phyloP scores from a whole-genome alignment of 1,139 yeast species.

The Hansenula sp. region DNA sequence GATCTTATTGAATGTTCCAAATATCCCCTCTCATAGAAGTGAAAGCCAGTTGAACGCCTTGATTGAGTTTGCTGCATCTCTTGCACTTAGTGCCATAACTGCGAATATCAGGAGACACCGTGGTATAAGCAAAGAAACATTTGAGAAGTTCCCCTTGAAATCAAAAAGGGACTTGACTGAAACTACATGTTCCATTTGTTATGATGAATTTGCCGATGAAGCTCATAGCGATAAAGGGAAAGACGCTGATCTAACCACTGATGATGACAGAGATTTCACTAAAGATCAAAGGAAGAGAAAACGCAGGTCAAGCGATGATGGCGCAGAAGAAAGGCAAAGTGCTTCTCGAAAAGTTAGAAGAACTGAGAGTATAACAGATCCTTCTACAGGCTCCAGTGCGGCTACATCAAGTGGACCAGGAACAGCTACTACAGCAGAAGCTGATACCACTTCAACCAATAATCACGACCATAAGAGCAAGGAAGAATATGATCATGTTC shows the following conservation, averaged over 20 bases:
- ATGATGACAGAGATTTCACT: conserved; percentile 3
- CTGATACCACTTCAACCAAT: background rate
- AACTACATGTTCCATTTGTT: conserved; percentile 64
- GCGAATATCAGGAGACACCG: conserved; percentile 35
- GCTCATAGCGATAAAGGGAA: conserved; percentile 3
- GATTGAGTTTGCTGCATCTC: conserved; percentile 62
- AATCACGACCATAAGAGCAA: conserved; percentile 6
- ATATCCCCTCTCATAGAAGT: conserved; percentile 39
- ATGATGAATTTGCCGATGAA: conserved; percentile 44
- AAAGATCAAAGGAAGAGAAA: background rate
- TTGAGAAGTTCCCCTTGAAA: conserved; percentile 44
- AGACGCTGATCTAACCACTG: conserved; percentile 13
- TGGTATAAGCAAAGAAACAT: conserved; percentile 51
- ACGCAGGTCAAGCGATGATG: background rate
- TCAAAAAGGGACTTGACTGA: conserved; percentile 30
- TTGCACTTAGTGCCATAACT: conserved; percentile 61
- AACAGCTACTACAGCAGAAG: background rate
- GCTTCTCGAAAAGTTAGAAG: background rate
- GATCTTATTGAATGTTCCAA: conserved; percentile 58
- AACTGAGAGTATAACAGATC: background rate
- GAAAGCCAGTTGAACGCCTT: conserved; percentile 38
- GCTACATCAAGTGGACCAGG: background rate
- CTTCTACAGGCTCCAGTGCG: background rate
- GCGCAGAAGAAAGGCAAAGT: background rate
- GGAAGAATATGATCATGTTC: conserved; percentile 48